Evolutionary conservation across 1,284 basidiomycete genomes (phyloP), one percentile per base, ranked within the genome.

Genomic region (Leccinum pallidistipes): DNA sequence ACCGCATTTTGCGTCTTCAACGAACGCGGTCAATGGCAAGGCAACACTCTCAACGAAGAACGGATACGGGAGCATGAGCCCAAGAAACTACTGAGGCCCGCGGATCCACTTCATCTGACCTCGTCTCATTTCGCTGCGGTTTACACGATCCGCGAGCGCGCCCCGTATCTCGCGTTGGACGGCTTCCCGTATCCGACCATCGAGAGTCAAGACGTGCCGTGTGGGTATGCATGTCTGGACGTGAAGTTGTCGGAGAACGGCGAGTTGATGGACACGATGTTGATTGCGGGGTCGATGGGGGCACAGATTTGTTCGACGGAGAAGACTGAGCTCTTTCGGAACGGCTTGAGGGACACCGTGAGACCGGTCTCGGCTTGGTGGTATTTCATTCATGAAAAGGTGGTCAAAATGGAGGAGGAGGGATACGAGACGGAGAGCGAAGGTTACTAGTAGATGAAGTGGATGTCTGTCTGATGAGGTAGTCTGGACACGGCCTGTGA

Each of bases 281-380:
- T 83, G 68, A 69, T 79, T 5, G 78, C 80, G 0, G 82, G 82
- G 0, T 70, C 74, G 16, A 65, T 82, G 9, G 80, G 75, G 1
- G 66, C 69, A 11, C 65, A 66, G 54, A 70, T 78, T 18, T 76
- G 74, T 56, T 74, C 74, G 31, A 74, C 67, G 18, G 74, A 69
- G 45, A 70, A 74, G 57, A 71, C 69, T 16, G 71, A 68, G 56
- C 49, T 75, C 62, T 74, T 67, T 58, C 63, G 64, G 34, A 74
- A 67, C 16, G 70, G 74, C 6, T 49, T 68, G 61, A 66, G 70
- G 57, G 75, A 75, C 51, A 77, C 73, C 1, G 66, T 76, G 5
- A 64, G 67, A 50, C 75, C 76, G 0, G 63, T 74, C 12, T 61
- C 69, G 38, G 75, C 65, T 14, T 75, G 74, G 73, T 75, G 76